These are phyloP conservation scores for Gaeumannomyces tritici DNA, from an alignment of 2,329 filamentous ascomycete species.

Conservation along the genomic window DNA sequence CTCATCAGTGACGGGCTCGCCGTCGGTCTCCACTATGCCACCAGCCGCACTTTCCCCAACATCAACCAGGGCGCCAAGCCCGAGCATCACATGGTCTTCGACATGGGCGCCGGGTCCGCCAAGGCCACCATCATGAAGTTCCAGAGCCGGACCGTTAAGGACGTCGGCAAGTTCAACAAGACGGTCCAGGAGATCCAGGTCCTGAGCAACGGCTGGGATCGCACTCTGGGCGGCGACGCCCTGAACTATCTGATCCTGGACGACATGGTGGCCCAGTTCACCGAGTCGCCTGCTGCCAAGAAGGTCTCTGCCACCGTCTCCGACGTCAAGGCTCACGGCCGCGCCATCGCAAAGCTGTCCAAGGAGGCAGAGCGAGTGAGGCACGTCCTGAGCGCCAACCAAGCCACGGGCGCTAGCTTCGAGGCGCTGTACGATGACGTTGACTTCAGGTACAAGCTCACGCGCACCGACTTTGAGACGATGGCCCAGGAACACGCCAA, in stretches of 20 bases:
- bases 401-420: slow-evolving; percentile 68
- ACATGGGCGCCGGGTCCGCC: slow-evolving; percentile 94
- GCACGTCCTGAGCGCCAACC: slow-evolving; percentile 89
- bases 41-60: slow-evolving; percentile 78
- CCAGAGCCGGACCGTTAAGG: slow-evolving; percentile 82
- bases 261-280: slow-evolving; percentile 76
- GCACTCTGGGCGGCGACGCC: slow-evolving; percentile 78
- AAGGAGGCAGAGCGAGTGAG: slow-evolving; percentile 84
- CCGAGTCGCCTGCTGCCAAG: slow-evolving; percentile 59
- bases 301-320: slow-evolving; percentile 52
- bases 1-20: slow-evolving; percentile 84
- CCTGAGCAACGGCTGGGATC: slow-evolving; percentile 79
- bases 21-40: slow-evolving; percentile 92
- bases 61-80: slow-evolving; percentile 75
- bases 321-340: slow-evolving; percentile 64
- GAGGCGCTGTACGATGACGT: slow-evolving; percentile 87
- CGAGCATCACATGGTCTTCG: slow-evolving; percentile 87
- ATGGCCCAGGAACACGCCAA: slow-evolving; percentile 59
- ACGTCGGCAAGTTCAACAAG: slow-evolving; percentile 89
- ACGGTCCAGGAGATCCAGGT: slow-evolving; percentile 93
- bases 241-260: slow-evolving; percentile 83
- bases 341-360: slow-evolving; percentile 79
- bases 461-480: slow-evolving; percentile 70
- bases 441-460: slow-evolving; percentile 87
- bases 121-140: slow-evolving; percentile 86